Base-by-base conservation (phyloP, 345 rosid species). In the Lepidium didymum region DNA sequence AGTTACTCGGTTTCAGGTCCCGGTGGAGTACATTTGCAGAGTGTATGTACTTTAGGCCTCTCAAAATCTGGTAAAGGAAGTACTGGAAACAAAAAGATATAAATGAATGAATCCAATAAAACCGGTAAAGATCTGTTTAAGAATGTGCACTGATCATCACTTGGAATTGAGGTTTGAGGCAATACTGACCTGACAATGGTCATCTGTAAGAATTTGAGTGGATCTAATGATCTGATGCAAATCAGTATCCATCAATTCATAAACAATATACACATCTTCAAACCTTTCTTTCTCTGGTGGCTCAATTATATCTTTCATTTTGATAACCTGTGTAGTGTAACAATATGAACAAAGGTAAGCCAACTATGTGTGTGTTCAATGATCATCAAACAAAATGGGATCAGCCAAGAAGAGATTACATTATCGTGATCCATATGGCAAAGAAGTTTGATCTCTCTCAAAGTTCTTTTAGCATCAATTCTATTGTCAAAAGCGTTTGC, bases 371-470 rank as follows among this genome's bases (percentile, higher is more conserved):
- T 15, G 25, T 54, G 47, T 25, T n/a, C 10, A 49, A 16, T 43
- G 4, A 5, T 56, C 25, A 64, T 16, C 13, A 58, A 41, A 23
- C 3, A 23, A 45, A 1, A 18, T 16, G 25, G 2, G 50, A 46
- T 19, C 27, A 58, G 34, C 54, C 23, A 55, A 53, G 13, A 58
- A 67, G 21, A 38, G 45, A 50, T 23, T 77, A 91, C 97, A 78
- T 94, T 89, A 36, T 91, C 96, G 59, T 90, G 98, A 72, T 85
- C 87, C 97, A 88, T 85, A 74, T 92, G 98, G 72, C 86, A 65
- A 2, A 90, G 93, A 64, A 94, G 96, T 77, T 94, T 91, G 68
- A 94, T 94, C 83, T 94, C 99, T 2, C 97, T 83, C 44, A 92
- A 82, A 9, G 91, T 90, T 79, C 97, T 81, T 75, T 92, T 92